Evolutionary conservation across 2,329 filamentous ascomycete genomes (phyloP).

Genomic region (Alternaria novae-zelandiae): DNA sequence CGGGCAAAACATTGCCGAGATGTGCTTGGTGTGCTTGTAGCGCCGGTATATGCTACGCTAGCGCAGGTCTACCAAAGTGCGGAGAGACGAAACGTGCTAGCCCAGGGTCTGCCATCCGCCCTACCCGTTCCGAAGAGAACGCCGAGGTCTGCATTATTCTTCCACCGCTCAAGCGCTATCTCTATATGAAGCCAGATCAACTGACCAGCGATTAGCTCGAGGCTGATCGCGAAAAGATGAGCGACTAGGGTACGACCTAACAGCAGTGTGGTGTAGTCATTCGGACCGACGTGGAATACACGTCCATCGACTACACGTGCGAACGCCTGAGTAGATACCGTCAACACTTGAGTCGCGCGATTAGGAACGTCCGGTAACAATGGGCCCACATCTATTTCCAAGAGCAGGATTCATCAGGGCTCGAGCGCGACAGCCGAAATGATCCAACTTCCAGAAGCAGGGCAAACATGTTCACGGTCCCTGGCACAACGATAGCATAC

Average conservation of each 20-base stretch:
- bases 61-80: not conserved
- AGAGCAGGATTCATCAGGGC: not conserved
- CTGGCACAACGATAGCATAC: not conserved
- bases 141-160: constrained; percentile 59
- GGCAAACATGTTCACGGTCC: not conserved
- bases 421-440: not conserved
- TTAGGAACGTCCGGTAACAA: not conserved
- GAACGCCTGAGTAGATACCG: not conserved
- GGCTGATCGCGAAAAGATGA: not conserved
- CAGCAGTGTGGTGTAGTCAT: not conserved
- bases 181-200: constrained; percentile 99
- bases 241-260: not conserved
- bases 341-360: not conserved
- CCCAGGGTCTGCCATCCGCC: not conserved
- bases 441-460: not conserved
- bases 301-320: not conserved
- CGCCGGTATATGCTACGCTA: constrained; percentile 1
- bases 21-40: constrained; percentile 1
- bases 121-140: constrained; percentile 1
- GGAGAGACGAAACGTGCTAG: constrained; percentile 4
- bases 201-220: constrained; percentile 54
- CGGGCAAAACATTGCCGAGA: constrained; percentile 1
- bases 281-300: not conserved
- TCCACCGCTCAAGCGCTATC: constrained; percentile 93
- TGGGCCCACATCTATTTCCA: not conserved